These are phyloP conservation scores for Neocallimastix lanati DNA, from an alignment of 192 early-diverging fungal species.

Conservation along the genomic window DNA sequence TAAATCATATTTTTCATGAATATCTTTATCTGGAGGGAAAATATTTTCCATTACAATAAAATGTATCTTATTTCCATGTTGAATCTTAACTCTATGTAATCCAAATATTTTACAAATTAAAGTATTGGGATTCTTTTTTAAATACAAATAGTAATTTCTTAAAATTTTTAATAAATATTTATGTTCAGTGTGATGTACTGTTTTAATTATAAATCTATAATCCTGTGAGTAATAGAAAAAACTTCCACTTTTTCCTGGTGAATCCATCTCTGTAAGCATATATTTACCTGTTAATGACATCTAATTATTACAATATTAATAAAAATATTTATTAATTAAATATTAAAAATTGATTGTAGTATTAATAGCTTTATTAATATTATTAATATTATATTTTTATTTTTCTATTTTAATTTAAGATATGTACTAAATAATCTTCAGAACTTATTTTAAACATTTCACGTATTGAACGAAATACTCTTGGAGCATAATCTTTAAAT, in stretches of 20 bases:
- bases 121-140: slow-evolving; percentile 75
- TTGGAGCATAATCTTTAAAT: slow-evolving; percentile 98
- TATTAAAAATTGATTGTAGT: too few species aligned
- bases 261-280: slow-evolving; percentile 82
- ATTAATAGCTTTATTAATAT: too few species aligned
- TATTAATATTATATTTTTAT: too few species aligned
- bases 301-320: slow-evolving; percentile 8
- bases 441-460: slow-evolving; percentile 75
- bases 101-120: slow-evolving; percentile 88
- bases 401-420: too few species aligned
- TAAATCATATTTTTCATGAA: slow-evolving; percentile 88
- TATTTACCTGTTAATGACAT: slow-evolving; percentile 88
- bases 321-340: too few species aligned
- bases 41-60: slow-evolving; percentile 99
- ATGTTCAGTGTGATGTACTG: slow-evolving; percentile 86
- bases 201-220: slow-evolving; percentile 98
- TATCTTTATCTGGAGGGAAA: slow-evolving; percentile 90
- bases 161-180: slow-evolving; percentile 79
- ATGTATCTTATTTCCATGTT: slow-evolving; percentile 81
- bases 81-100: slow-evolving; percentile 86
- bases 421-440: slow-evolving; percentile 71
- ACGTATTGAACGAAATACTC: slow-evolving; percentile 83
- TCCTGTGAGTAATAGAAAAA: slow-evolving; percentile 98
- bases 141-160: slow-evolving; percentile 75
- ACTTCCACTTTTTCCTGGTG: slow-evolving; percentile 88